Evolutionary conservation across 177 flowering plant species (phyloP).

Genomic region (Vitis hybrid): DNA sequence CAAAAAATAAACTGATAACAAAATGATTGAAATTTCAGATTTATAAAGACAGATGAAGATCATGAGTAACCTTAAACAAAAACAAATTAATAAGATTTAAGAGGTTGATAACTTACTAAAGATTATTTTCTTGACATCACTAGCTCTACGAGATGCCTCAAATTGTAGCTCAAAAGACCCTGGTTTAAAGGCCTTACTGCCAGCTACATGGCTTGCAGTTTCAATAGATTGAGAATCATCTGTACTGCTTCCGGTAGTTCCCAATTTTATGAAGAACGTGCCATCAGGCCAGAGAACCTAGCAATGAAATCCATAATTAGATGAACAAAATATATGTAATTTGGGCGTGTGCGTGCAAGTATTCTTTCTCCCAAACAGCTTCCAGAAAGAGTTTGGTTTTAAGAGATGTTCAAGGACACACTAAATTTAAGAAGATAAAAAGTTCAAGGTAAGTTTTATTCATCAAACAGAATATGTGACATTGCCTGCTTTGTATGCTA

Average conservation of each 20-base stretch:
- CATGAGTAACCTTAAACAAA: too few species aligned
- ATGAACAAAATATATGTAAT: not conserved
- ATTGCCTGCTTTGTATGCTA: not conserved
- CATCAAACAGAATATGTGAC: constrained; percentile 1
- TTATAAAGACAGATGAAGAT: not conserved
- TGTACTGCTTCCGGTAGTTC: constrained; percentile 15
- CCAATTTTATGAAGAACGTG: constrained; percentile 59
- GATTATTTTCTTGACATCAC: constrained; percentile 82
- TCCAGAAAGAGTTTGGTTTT: too few species aligned
- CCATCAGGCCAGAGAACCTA: constrained; percentile 98
- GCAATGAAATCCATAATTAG: constrained; percentile 6
- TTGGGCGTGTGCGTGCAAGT: not conserved
- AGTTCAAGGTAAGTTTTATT: not conserved
- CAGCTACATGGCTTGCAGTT: constrained; percentile 26
- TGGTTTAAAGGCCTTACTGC: constrained; percentile 34
- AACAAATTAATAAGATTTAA: not conserved
- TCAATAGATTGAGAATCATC: constrained; percentile 24
- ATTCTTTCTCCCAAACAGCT: not conserved
- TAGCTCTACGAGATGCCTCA: constrained; percentile 93
- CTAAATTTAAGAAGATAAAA: not conserved
- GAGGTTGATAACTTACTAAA: constrained; percentile 54
- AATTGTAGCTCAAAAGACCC: constrained; percentile 84
- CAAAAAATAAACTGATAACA: too few species aligned
- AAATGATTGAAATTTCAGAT: not conserved
- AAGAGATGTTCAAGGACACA: not conserved